A percentile compares a stretch with the other conserved stretches of the same genome.
Evolutionary conservation across 257 asterid species (phyloP).

Genomic region (Penstemon davidsonii): DNA sequence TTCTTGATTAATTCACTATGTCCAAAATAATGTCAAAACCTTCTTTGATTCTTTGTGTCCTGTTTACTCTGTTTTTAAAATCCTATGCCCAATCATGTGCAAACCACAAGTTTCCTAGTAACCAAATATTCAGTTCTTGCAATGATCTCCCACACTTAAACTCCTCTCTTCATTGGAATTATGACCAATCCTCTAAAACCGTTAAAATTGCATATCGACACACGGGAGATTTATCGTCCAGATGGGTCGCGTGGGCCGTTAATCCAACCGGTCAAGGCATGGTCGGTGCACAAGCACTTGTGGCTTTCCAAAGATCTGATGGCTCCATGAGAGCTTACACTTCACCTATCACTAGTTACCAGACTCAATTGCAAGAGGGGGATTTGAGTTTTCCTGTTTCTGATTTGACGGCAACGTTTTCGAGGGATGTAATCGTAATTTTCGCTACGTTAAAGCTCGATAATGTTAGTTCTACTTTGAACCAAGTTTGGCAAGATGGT

Average conservation of each 20-base stretch:
- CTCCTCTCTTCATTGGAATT: conserved; percentile 83
- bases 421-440: conserved; percentile 47
- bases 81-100: conserved; percentile 61
- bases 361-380: conserved; percentile 55
- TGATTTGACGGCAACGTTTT: conserved; percentile 55
- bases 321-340: conserved; percentile 67
- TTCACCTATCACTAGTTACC: conserved; percentile 52
- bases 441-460: conserved; percentile 66
- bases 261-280: conserved; percentile 70
- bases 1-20: conserved; percentile 15
- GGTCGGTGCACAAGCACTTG: conserved; percentile 77
- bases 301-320: conserved; percentile 73
- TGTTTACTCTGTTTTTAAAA: conserved; percentile 38
- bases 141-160: conserved; percentile 63
- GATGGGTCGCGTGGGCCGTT: conserved; percentile 88
- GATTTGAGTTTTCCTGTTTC: conserved; percentile 73
- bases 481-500: conserved; percentile 93
- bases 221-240: conserved; percentile 38
- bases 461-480: conserved; percentile 50
- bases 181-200: conserved; percentile 46
- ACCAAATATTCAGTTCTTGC: conserved; percentile 63
- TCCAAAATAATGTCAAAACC: conserved; percentile 23
- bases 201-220: conserved; percentile 63
- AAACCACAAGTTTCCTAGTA: conserved; percentile 52
- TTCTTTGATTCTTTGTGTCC: conserved; percentile 29